phyloP scores from a whole-genome alignment of 2,329 filamentous ascomycete genomes.

The Aspergillus ustus region DNA sequence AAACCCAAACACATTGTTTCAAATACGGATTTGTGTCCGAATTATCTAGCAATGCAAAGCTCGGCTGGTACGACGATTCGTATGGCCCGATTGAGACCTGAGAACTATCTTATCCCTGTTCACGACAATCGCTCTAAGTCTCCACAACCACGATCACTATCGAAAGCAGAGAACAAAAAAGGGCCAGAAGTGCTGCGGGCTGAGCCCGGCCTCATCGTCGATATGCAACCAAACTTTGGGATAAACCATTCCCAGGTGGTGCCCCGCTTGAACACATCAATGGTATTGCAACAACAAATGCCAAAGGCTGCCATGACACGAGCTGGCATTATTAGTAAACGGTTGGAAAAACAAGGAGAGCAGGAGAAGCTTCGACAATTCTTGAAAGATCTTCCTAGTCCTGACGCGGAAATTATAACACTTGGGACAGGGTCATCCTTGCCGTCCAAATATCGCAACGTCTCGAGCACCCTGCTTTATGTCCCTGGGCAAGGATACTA shows the following conservation, averaged over 20 bases:
- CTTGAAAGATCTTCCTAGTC: slow-evolving; percentile 70
- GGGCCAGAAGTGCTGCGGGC: slow-evolving; percentile 36
- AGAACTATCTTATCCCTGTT: slow-evolving; percentile 72
- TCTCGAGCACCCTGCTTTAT: slow-evolving; percentile 82
- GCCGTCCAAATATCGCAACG: slow-evolving; percentile 93
- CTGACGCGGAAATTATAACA: slow-evolving; percentile 80
- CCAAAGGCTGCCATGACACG: slow-evolving; percentile 37
- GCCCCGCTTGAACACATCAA: slow-evolving; percentile 31
- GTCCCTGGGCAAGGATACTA: slow-evolving; percentile 88
- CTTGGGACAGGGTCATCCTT: slow-evolving; percentile 89
- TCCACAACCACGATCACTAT: slow-evolving; percentile 38
- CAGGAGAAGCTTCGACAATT: slow-evolving; percentile 46
- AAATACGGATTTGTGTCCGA: slow-evolving; percentile 73
- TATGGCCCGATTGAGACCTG: slow-evolving; percentile 72
- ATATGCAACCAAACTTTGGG: slow-evolving; percentile 52
- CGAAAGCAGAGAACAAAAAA: slow-evolving; percentile 15
- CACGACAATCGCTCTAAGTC: slow-evolving; percentile 61
- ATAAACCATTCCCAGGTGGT: slow-evolving; percentile 38
- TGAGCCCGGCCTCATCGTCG: slow-evolving; percentile 48
- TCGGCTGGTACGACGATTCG: slow-evolving; percentile 69
- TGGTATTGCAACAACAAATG: slow-evolving; percentile 27
- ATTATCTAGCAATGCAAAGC: slow-evolving; percentile 73
- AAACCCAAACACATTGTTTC: slow-evolving; percentile 76
- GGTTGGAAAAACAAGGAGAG: slow-evolving; percentile 35
- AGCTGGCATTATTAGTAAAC: slow-evolving; percentile 32